Conservation (phyloP, 805 yeast species). For the Yamadazyma scolyti region DNA sequence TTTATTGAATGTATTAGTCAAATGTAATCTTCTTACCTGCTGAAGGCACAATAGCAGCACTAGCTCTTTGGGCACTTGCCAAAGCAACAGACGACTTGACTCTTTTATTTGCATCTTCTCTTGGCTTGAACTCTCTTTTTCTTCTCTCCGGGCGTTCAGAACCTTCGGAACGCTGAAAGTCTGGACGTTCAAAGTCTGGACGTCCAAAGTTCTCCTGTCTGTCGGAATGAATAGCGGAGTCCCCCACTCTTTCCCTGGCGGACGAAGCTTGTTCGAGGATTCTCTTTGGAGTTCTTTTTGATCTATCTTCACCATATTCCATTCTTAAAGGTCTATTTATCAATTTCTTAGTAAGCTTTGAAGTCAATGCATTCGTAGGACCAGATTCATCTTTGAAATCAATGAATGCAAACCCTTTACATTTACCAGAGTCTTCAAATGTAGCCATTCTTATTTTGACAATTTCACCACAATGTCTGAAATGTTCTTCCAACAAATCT, state of each 20-base stretch:
- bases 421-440: slow-evolving; percentile 93
- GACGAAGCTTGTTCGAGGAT: slow-evolving; percentile 11
- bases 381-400: slow-evolving; percentile 81
- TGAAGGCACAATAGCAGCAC: slow-evolving; percentile 84
- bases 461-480: slow-evolving; percentile 90
- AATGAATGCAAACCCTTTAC: slow-evolving; percentile 93
- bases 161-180: too few relatives aligned
- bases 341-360: slow-evolving; percentile 59
- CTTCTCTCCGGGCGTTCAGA: slow-evolving; percentile 4
- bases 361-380: slow-evolving; percentile 78
- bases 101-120: slow-evolving; percentile 41
- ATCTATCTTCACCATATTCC: slow-evolving; percentile 95
- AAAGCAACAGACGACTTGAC: slow-evolving; percentile 78
- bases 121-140: slow-evolving; percentile 13
- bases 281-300: slow-evolving; percentile 60
- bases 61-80: slow-evolving; percentile 84
- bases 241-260: slow-evolving; percentile 9
- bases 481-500: slow-evolving; percentile 72
- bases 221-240: too few relatives aligned
- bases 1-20: slow-evolving; percentile 26
- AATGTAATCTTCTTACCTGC: slow-evolving; percentile 84
- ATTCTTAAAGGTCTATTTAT: slow-evolving; percentile 75
- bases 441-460: slow-evolving; percentile 89
- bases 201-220: slow-evolving; percentile 10
- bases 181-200: slow-evolving; percentile 3